Base-by-base conservation (phyloP, 1,139 yeast genomes). In the Candida buenavistaensis region DNA sequence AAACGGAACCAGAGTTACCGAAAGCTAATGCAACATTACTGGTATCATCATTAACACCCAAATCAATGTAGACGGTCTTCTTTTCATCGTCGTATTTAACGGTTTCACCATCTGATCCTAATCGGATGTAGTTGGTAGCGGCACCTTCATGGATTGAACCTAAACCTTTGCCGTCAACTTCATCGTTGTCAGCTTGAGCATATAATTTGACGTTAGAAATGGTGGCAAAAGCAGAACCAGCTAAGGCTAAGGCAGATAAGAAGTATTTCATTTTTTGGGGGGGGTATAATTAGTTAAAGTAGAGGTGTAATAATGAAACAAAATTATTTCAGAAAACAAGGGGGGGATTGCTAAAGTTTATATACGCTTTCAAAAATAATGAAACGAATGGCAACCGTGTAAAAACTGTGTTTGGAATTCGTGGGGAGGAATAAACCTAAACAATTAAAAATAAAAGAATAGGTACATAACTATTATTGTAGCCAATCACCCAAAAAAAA, bases 71-170 rank as follows among this genome's bases (percentile, higher is more conserved):
- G 6, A 22, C 12, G 11, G 11, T 7, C 11, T 22, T 22, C 11
- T 72, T 55, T 35, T 70, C 81, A 28, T 81, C 81, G 51, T 82
- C 82, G 52, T 72, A 78, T 48, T 73, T 80, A 28, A 48, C 28
- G 24, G 31, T 27, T 26, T 34, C 36, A 21, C 36, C 36, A n/a
- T 24, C 24, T 9, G 19, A 26, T 23, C 37, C 42, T 16, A 72
- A 46, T 52, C 70, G 64, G 35, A 65, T 51, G 53, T 70, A 75
- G 58, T 70, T 63, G 48, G 74, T 56, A 39, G 72, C 82, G 31
- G 82, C 82, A 52, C 82, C 82, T 55, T 72, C 78, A 49, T 75
- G 82, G 30, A 45, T 44, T 23, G 62, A 45, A 26, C 51, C 40
- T 33, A 73, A 45, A 26, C 64, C 67, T 22, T 52, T 39, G 19